phyloP scores from a whole-genome alignment of 352 stramenopile genomes.

The Globisporangium nagaii region DNA sequence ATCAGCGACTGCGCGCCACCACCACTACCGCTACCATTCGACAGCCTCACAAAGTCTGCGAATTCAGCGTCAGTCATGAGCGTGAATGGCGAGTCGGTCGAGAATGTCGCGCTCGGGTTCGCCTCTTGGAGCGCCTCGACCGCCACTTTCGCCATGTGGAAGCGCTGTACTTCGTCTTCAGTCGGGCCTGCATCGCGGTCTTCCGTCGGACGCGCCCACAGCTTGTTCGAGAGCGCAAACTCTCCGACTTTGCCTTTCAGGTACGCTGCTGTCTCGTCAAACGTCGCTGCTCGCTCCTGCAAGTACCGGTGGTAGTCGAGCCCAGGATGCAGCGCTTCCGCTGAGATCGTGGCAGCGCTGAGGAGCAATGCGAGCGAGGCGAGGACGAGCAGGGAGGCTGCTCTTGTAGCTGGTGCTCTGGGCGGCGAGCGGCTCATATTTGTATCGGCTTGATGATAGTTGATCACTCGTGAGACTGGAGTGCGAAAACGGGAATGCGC shows the following conservation, averaged over 20 bases:
- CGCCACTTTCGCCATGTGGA: constrained; percentile 41
- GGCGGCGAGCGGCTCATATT: not conserved
- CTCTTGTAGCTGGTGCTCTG: not conserved
- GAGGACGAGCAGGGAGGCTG: not conserved
- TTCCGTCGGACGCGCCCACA: not conserved
- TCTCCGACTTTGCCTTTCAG: not conserved
- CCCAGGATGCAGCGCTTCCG: not conserved
- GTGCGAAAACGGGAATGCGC: not conserved
- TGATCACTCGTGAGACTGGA: not conserved
- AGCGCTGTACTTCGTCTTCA: constrained; percentile 19
- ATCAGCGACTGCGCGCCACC: not conserved
- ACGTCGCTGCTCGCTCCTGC: not conserved
- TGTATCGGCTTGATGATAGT: not conserved
- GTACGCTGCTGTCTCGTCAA: not conserved
- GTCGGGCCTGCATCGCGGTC: not conserved
- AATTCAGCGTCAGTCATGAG: constrained; percentile 55
- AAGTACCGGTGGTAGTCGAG: not conserved
- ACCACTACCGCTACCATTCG: constrained; percentile 11
- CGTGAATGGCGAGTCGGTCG: constrained; percentile 45
- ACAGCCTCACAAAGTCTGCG: constrained; percentile 22
- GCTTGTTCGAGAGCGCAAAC: not conserved
- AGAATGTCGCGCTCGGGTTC: constrained; percentile 46
- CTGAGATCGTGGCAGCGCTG: not conserved
- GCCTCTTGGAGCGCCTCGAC: constrained; percentile 23
- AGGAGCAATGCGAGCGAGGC: not conserved